These are phyloP conservation scores for Endogone sp. DNA, from an alignment of 192 early-diverging fungal genomes.

Conservation along the genomic window DNA sequence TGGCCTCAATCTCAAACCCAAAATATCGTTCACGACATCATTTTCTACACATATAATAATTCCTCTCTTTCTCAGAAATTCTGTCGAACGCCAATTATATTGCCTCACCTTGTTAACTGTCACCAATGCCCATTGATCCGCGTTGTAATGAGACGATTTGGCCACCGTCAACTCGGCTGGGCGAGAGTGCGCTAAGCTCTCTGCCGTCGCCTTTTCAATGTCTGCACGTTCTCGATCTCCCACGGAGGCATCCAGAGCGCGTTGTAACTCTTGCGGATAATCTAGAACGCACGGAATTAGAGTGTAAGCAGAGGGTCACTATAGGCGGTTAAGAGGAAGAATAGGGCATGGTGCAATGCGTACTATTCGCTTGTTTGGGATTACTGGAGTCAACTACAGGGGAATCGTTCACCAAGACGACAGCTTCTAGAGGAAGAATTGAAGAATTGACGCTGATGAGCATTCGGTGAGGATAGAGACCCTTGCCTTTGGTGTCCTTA, in stretches of 20 bases:
- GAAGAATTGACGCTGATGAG: too few species aligned
- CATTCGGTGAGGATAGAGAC: too few species aligned
- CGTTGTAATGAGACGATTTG: not conserved
- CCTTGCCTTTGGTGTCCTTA: too few species aligned
- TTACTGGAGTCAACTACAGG: not conserved
- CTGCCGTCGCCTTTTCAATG: not conserved
- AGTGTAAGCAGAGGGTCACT: not conserved
- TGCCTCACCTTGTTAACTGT: not conserved
- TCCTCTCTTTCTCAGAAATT: too few species aligned
- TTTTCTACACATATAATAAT: too few species aligned
- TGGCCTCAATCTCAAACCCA: too few species aligned
- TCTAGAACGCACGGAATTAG: not conserved
- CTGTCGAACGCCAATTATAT: too few species aligned
- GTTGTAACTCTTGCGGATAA: not conserved
- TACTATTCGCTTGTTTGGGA: not conserved
- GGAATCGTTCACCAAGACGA: not conserved
- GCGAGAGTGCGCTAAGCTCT: not conserved
- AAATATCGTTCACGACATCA: too few species aligned
- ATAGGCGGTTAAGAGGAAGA: too few species aligned
- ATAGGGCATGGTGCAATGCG: not conserved
- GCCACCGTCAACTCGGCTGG: not conserved
- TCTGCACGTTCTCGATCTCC: not conserved
- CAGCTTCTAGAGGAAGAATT: not conserved
- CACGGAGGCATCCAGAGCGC: not conserved
- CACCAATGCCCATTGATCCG: not conserved